phyloP scores from a whole-genome alignment of 768 basidiomycete genomes.

The Lactifluus pinguis region DNA sequence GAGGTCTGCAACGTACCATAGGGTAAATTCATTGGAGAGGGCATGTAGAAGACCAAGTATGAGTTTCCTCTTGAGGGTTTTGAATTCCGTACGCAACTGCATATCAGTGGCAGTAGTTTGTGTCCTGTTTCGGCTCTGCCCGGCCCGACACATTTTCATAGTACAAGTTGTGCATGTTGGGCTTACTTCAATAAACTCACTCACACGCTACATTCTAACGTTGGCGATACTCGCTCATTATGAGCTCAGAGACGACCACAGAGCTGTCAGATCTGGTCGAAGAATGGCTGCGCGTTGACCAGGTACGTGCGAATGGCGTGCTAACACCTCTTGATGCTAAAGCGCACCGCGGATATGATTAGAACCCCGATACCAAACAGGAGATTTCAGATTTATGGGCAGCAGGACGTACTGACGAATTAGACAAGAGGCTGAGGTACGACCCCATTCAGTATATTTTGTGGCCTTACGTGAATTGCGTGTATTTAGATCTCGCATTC shows the following conservation, averaged over 20 bases:
- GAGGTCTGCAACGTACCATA: too few species aligned
- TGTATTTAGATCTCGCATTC: constrained; percentile 54
- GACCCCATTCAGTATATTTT: not conserved
- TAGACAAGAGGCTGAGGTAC: constrained; percentile 51
- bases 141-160: too few species aligned
- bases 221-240: not conserved
- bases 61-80: too few species aligned
- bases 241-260: not conserved
- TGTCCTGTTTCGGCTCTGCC: too few species aligned
- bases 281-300: constrained; percentile 44
- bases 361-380: constrained; percentile 43
- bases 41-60: too few species aligned
- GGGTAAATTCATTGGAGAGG: too few species aligned
- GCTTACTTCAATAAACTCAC: too few species aligned
- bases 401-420: constrained; percentile 34
- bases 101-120: too few species aligned
- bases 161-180: too few species aligned
- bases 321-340: not conserved
- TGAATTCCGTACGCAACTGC: too few species aligned
- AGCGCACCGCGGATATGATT: not conserved
- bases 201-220: not conserved
- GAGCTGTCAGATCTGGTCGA: constrained; percentile 35
- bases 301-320: constrained; percentile 24
- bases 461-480: not conserved
- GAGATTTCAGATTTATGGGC: constrained; percentile 43